These are phyloP conservation scores for Fistulifera solaris DNA, from an alignment of 108 stramenopile species.

Conservation along the genomic window DNA sequence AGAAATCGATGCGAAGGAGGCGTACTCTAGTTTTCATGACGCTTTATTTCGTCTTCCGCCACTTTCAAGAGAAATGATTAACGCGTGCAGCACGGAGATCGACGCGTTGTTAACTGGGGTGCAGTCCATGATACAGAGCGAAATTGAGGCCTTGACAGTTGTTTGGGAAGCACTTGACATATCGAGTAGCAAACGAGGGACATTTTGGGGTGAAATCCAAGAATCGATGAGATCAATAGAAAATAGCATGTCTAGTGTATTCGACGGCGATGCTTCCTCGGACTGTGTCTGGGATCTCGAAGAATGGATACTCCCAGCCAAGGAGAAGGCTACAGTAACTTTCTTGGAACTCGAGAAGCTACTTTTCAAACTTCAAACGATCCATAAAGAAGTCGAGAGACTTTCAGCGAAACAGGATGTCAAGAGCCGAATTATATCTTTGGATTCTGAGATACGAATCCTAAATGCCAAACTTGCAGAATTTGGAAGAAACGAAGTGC, in stretches of 20 bases:
- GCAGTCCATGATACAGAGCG: slow-evolving; percentile 73
- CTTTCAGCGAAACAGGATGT: slow-evolving; percentile 59
- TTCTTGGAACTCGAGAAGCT: slow-evolving; percentile 29
- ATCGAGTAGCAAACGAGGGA: slow-evolving; percentile 32
- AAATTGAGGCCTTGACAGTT: slow-evolving; percentile 75
- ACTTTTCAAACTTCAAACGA: slow-evolving; percentile 52
- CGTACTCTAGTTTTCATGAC: slow-evolving; percentile 67
- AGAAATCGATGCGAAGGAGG: slow-evolving; percentile 56
- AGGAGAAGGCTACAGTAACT: slow-evolving; percentile 27
- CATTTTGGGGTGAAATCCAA: slow-evolving; percentile 61
- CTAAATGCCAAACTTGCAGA: slow-evolving; percentile 58
- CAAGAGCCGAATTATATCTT: slow-evolving; percentile 69
- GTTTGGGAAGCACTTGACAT: slow-evolving; percentile 79
- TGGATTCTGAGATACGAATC: slow-evolving; percentile 71
- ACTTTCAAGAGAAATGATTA: slow-evolving; percentile 58
- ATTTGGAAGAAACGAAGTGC: slow-evolving; percentile 63
- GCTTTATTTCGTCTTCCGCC: slow-evolving; percentile 62
- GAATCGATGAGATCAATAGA: slow-evolving; percentile 10
- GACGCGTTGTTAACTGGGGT: slow-evolving; percentile 53
- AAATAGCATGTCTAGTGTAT: neutral
- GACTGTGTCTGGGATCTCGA: slow-evolving; percentile 26
- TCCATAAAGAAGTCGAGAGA: slow-evolving; percentile 73
- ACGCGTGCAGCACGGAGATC: slow-evolving; percentile 71
- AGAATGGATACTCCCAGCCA: slow-evolving; percentile 47
- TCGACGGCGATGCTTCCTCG: slow-evolving; percentile 9